Evolutionary conservation across 2,329 filamentous ascomycete species (phyloP).

Genomic region (Calonectria hawksworthii): DNA sequence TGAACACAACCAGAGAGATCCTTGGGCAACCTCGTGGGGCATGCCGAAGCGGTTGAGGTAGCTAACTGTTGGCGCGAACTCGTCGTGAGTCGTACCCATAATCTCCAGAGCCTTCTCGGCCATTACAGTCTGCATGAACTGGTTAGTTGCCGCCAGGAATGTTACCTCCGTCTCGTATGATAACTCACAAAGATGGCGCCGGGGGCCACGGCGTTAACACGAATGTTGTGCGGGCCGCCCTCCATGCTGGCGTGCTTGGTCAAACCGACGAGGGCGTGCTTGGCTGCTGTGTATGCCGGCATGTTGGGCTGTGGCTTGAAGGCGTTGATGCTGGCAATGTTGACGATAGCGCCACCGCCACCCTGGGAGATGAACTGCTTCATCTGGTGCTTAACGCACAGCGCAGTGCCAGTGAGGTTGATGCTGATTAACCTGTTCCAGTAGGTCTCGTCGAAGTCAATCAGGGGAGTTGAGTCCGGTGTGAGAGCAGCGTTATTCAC

Average conservation of each 20-base stretch:
- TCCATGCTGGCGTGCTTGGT: slow-evolving; percentile 55
- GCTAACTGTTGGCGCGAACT: slow-evolving; percentile 33
- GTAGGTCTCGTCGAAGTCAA: slow-evolving; percentile 36
- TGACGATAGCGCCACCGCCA: slow-evolving; percentile 59
- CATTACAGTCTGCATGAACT: slow-evolving; percentile 29
- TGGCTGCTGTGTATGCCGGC: slow-evolving; percentile 50
- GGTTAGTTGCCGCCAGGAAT: slow-evolving; percentile 2
- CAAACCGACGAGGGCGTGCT: slow-evolving; percentile 56
- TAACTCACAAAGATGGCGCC: slow-evolving; percentile 37
- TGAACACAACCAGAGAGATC: slow-evolving; percentile 30
- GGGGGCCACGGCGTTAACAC: slow-evolving; percentile 39
- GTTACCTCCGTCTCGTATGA: not conserved
- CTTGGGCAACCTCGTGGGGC: slow-evolving; percentile 33
- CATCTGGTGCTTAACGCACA: slow-evolving; percentile 40
- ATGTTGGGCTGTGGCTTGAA: slow-evolving; percentile 46
- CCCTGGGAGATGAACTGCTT: slow-evolving; percentile 42
- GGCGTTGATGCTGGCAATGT: slow-evolving; percentile 54
- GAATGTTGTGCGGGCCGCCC: slow-evolving; percentile 47
- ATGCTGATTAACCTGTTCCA: slow-evolving; percentile 37
- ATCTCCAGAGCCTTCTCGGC: slow-evolving; percentile 32
- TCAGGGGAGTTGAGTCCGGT: slow-evolving; percentile 35
- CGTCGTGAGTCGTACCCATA: slow-evolving; percentile 37
- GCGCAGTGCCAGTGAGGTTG: slow-evolving; percentile 39
- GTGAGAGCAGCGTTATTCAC: slow-evolving; percentile 37
- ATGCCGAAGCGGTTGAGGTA: slow-evolving; percentile 33